phyloP scores from a whole-genome alignment of 2,329 filamentous ascomycete genomes.

The Cladosporium sp. region DNA sequence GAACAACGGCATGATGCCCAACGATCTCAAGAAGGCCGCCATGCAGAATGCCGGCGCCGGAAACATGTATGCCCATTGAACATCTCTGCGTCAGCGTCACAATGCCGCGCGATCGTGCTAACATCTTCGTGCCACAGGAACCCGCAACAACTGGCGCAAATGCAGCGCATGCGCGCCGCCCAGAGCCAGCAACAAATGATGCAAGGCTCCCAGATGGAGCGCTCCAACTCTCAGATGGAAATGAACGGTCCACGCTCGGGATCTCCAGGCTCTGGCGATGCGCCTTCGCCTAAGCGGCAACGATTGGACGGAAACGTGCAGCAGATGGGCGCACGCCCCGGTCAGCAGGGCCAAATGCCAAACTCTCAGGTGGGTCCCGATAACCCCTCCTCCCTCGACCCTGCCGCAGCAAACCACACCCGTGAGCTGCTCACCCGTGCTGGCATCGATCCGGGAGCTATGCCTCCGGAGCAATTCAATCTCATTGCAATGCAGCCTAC shows the following conservation, averaged over 20 bases:
- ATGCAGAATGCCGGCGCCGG: slow-evolving; percentile 18
- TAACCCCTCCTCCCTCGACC: slow-evolving; percentile 21
- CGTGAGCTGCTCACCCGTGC: slow-evolving; percentile 50
- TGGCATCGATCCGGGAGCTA: slow-evolving; percentile 68
- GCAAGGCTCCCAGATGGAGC: slow-evolving; percentile 72
- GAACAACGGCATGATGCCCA: slow-evolving; percentile 49
- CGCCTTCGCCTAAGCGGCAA: slow-evolving; percentile 85
- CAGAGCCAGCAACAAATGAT: slow-evolving; percentile 60
- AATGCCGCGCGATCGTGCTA: not conserved
- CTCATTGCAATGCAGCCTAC: slow-evolving; percentile 50
- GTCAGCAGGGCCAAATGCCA: slow-evolving; percentile 27
- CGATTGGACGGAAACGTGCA: slow-evolving; percentile 75
- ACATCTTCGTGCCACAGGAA: slow-evolving; percentile 18
- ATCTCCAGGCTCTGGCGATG: slow-evolving; percentile 77
- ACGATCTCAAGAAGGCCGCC: slow-evolving; percentile 29
- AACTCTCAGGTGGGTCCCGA: slow-evolving; percentile 31
- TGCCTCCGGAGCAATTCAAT: slow-evolving; percentile 73
- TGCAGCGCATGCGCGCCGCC: slow-evolving; percentile 51
- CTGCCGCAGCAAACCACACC: slow-evolving; percentile 20
- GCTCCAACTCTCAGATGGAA: slow-evolving; percentile 82
- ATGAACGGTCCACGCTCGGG: slow-evolving; percentile 72
- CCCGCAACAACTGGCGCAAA: slow-evolving; percentile 23
- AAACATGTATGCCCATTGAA: slow-evolving; percentile 20
- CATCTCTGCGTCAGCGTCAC: not conserved
- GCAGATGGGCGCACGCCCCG: slow-evolving; percentile 54